These are phyloP conservation scores for Entomortierella beljakovae DNA, from an alignment of 192 early-diverging fungal genomes.

Conservation along the genomic window DNA sequence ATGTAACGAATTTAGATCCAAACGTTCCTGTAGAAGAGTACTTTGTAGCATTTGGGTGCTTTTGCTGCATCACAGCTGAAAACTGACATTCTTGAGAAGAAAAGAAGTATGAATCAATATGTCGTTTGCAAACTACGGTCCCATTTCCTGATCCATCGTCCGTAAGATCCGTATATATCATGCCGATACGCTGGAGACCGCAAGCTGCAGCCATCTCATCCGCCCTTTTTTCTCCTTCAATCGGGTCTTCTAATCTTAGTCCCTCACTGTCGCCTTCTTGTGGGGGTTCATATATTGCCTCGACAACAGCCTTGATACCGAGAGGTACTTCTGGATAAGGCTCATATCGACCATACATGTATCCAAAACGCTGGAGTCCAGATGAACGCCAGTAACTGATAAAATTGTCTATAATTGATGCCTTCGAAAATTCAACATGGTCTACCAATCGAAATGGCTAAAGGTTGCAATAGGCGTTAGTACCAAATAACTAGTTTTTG, in stretches of 20 bases:
- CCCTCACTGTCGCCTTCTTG: slow-evolving; percentile 86
- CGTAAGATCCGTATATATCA: slow-evolving; percentile 93
- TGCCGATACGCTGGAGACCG: slow-evolving; percentile 81
- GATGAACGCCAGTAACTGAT: slow-evolving; percentile 89
- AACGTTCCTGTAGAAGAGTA: slow-evolving; percentile 85
- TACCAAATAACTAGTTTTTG: not conserved
- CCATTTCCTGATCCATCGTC: slow-evolving; percentile 84
- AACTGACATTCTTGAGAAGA: slow-evolving; percentile 91
- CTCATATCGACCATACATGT: slow-evolving; percentile 93
- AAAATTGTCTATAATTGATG: slow-evolving; percentile 84
- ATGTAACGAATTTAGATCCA: slow-evolving; percentile 95
- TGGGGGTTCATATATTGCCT: slow-evolving; percentile 93
- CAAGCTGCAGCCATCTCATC: slow-evolving; percentile 72
- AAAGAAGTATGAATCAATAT: slow-evolving; percentile 93
- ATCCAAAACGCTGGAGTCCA: slow-evolving; percentile 93
- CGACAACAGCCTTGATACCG: slow-evolving; percentile 96
- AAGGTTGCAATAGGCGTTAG: not conserved
- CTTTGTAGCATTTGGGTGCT: slow-evolving; percentile 74
- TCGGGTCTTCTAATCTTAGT: slow-evolving; percentile 66
- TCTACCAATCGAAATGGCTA: slow-evolving; percentile 95
- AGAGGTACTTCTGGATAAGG: slow-evolving; percentile 91
- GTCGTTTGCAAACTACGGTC: slow-evolving; percentile 89
- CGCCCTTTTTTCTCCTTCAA: slow-evolving; percentile 68
- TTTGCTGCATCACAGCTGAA: slow-evolving; percentile 85
- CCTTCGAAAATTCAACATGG: slow-evolving; percentile 93